Conservation (phyloP, 768 basidiomycete genomes). For the Cystobasidiopsis lactophilus region DNA sequence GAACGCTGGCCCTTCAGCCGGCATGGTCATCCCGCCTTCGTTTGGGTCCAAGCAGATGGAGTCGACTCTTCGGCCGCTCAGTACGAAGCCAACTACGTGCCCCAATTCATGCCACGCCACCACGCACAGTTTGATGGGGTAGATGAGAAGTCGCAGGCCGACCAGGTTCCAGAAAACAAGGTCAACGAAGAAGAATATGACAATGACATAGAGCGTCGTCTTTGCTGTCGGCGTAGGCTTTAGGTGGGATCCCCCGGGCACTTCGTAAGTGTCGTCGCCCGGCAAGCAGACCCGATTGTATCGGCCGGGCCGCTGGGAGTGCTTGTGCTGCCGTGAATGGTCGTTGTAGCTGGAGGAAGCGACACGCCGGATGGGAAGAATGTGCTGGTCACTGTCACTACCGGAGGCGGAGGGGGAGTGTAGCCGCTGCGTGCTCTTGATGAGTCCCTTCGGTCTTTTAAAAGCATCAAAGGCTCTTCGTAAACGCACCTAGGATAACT, state of each 20-base stretch:
- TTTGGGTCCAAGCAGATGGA: slow-evolving; percentile 12
- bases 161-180: slow-evolving; percentile 16
- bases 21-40: slow-evolving; percentile 9
- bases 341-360: background rate
- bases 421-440: background rate
- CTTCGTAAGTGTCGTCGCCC: background rate
- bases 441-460: too few relatives aligned
- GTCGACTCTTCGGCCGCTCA: slow-evolving; percentile 9
- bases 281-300: background rate
- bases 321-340: background rate
- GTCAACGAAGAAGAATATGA: slow-evolving; percentile 10
- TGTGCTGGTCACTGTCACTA: background rate
- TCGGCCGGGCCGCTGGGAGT: too few relatives aligned
- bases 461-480: too few relatives aligned
- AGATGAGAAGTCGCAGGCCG: slow-evolving; percentile 14
- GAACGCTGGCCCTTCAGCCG: background rate
- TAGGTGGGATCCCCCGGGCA: background rate
- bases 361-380: background rate
- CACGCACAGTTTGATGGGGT: slow-evolving; percentile 14
- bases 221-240: background rate
- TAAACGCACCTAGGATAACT: too few relatives aligned
- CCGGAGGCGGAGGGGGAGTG: background rate
- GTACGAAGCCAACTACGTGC: slow-evolving; percentile 11
- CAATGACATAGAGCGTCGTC: background rate
- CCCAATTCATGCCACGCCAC: slow-evolving; percentile 15